A percentile compares a stretch with the other conserved stretches of the same genome.
Evolutionary conservation across 2,329 filamentous ascomycete genomes (phyloP).

Genomic region (Leptographium wingfieldii): DNA sequence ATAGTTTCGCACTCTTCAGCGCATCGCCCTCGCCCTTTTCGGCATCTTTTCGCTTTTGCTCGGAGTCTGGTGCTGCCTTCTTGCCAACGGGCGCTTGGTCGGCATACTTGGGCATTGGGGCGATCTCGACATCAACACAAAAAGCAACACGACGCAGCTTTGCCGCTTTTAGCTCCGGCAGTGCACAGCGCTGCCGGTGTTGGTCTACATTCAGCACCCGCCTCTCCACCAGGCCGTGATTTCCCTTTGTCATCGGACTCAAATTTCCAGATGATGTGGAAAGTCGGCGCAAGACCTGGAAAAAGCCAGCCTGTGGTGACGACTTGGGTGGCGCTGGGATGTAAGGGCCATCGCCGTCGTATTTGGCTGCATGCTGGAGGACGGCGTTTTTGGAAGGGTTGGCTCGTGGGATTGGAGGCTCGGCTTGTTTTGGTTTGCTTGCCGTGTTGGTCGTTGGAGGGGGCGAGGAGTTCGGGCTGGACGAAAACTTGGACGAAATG

Average conservation of each 20-base stretch:
- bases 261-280: conserved; percentile 47
- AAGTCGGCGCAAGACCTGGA: conserved; percentile 71
- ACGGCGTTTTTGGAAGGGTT: conserved; percentile 44
- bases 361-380: conserved; percentile 41
- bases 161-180: conserved; percentile 65
- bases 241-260: conserved; percentile 31
- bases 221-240: conserved; percentile 65
- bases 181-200: conserved; percentile 63
- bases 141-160: conserved; percentile 86
- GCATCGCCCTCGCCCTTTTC: conserved; percentile 65
- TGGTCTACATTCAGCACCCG: conserved; percentile 75
- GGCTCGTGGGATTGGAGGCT: conserved; percentile 35
- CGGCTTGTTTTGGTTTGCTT: conserved; percentile 26
- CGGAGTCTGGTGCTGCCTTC: conserved; percentile 23
- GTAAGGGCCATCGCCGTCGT: conserved; percentile 52
- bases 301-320: conserved; percentile 51
- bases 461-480: conserved; percentile 22
- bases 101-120: conserved; percentile 66
- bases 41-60: conserved; percentile 48
- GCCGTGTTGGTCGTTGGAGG: conserved; percentile 21
- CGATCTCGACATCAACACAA: conserved; percentile 94
- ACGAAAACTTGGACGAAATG: conserved; percentile 84
- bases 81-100: conserved; percentile 41
- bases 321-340: conserved; percentile 62
- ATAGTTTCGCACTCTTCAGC: conserved; percentile 52